Evolutionary conservation across 2,329 filamentous ascomycete species (phyloP), one percentile per base, ranked within the genome.

Genomic region (Fusarium mangiferae): DNA sequence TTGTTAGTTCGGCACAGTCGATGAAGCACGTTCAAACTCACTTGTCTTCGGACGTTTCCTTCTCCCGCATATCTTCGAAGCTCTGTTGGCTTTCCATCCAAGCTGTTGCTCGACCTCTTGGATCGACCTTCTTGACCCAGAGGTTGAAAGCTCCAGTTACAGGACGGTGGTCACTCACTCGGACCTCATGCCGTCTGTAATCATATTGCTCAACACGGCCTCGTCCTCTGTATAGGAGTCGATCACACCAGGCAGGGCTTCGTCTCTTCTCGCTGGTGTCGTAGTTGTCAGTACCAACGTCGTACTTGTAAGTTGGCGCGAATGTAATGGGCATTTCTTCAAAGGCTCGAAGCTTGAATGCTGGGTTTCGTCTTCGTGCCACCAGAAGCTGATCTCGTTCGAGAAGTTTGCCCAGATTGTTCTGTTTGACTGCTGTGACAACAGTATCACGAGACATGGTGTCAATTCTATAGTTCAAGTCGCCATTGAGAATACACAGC

Each of bases 401-500:
- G 1, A 99, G 90, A 4, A 99, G 89, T 80, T 98, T 97, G 35
- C 87, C 79, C 6, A 98, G 87, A 75, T 98, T 97, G 71, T 92
- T 92, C 46, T 92, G 88, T 72, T 93, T 92, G 57, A 98, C 90
- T 4, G 94, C 95, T 68, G 92, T 92, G 62, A 98, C 93, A 7
- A 99, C 96, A 0, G 94, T 95, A 78, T 98, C 94, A 56, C 96
- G 93, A 24, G 94, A 94, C 90, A 98, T 98, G 30, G 95, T 95
- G 81, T 99, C 96, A 78, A 99, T 98, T 70, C 96, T 95, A 82
- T 99, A 99, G 83, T 99, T 99, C 56, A 99, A 88, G 81, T 99
- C 96, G 35, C 96, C 96, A 78, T 98, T 98, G 46, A 98, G 84
- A 54, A 99, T 91, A 81, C 96, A 98, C n/a, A 99, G 92, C 83